Base-by-base conservation (phyloP, 2,329 filamentous ascomycete species). In the Diaporthe ilicicola region DNA sequence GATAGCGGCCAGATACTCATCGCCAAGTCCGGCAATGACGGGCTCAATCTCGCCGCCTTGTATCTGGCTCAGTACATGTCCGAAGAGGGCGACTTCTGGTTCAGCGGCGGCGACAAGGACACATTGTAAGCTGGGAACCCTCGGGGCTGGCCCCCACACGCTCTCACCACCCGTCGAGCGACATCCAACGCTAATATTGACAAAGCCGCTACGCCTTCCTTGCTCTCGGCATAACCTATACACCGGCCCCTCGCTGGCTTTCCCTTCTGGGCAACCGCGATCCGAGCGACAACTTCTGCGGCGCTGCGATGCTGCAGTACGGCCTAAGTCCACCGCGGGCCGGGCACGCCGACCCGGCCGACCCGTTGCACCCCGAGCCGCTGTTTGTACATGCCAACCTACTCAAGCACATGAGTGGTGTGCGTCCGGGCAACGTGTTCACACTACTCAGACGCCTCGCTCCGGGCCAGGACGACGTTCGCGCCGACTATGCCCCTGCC, bases 271-370 rank as follows among this genome's bases (percentile, higher is more conserved):
- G 71, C 39, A 72, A 68, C 64, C 64, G n/a, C 8, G 42, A 67
- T n/a, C 12, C 17, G 7, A 48, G 50, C 15, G 56, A 32, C 44
- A 32, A 64, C n/a, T 72, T 72, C 37, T 72, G 71, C 69, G 71
- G 71, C 19, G 69, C 68, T 34, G 71, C 71, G 39, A 72, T 72
- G 71, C 64, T 72, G 22, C 71, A 72, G n/a, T 72, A 72, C 44
- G 71, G 71, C 4, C 55, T 72, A 3, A 19, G 42, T 17, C 68
- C 71, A 4, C 71, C 71, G 1, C 42, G 51, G 8, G 22, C 51
- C 4, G 37, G 24, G 15, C 34, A 53, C 51, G 59, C 56, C n/a
- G 71, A 72, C 19, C 32, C 54, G 13, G 15, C 62, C 7, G 68
- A 70, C 50, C 67, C 55, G 3, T 51, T 50, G n/a, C 71, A 72